These are phyloP conservation scores for Batkoa obscura DNA, from an alignment of 371 early-diverging fungal genomes.

Conservation along the genomic window DNA sequence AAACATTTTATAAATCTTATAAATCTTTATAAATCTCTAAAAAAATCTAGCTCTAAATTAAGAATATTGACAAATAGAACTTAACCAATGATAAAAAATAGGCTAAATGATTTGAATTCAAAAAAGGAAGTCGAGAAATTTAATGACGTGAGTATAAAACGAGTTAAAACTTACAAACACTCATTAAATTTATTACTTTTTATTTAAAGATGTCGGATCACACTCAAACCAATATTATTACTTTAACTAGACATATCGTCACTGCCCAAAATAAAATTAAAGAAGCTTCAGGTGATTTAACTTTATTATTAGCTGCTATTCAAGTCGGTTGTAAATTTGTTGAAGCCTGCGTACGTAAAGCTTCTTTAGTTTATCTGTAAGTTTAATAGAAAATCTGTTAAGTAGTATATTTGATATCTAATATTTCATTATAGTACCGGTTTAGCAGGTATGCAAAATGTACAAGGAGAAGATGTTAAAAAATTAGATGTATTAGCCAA, in stretches of 20 bases:
- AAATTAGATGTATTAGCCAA: conserved; percentile 93
- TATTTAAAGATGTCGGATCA: conserved; percentile 10
- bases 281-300: conserved; percentile 89
- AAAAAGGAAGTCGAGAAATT: too few relatives aligned
- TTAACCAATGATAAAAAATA: too few relatives aligned
- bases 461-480: conserved; percentile 91
- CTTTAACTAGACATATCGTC: conserved; percentile 84
- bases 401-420: background rate
- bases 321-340: conserved; percentile 95
- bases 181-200: too few relatives aligned
- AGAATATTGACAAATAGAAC: too few relatives aligned
- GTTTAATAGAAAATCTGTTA: conserved; percentile 8
- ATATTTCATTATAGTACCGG: conserved; percentile 37
- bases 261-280: conserved; percentile 66
- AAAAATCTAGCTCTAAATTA: too few relatives aligned
- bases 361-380: conserved; percentile 86
- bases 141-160: too few relatives aligned
- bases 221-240: conserved; percentile 67
- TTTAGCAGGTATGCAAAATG: conserved; percentile 67
- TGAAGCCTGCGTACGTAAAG: conserved; percentile 87
- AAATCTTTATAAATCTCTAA: too few relatives aligned
- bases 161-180: too few relatives aligned
- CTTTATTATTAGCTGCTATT: conserved; percentile 72
- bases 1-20: too few relatives aligned
- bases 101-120: too few relatives aligned